Base-by-base conservation (phyloP, 495 filamentous ascomycete genomes). In the Hypoxylon fuscum region DNA sequence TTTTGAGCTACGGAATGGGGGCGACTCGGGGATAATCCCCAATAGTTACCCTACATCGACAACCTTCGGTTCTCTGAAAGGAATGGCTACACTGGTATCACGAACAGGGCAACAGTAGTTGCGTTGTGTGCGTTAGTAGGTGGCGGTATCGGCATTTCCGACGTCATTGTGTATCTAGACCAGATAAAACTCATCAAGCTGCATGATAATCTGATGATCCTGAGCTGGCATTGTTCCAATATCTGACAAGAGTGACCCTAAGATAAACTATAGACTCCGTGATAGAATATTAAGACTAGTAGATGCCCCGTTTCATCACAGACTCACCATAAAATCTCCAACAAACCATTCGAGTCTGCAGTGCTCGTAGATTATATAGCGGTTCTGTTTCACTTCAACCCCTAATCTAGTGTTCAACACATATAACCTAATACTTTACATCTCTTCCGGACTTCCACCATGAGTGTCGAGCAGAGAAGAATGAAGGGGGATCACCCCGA, bases 401-500 rank as follows among this genome's bases (percentile, higher is more conserved):
- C 37, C 52, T 38, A 55, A 29, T 14, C 34, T 8, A 31, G 23
- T 23, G 10, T 31, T 31, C 29, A n/a, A 38, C 14, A 23, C 27
- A 22, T 7, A 11, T 8, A 2, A 15, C 7, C n/a, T 38, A 14
- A 1, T 15, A 14, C 7, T 38, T 44, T 38, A 25, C 17, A 34
- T 20, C n/a, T n/a, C n/a, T n/a, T n/a, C n/a, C 11, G 1, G 41
- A 23, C 11, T 27, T 8, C 21, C 14, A 62, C 38, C 22, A 62
- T 62, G 59, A 62, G 59, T 20, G 59, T 62, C n/a, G 59, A 62
- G 45, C 59, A 62, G 35, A 55, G 15, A 22, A 9, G 25, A 45
- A n/a, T 10, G 0, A 0, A 7, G 1, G 44, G 51, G 29, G 45
- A 62, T 12, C 51, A 62, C 68, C 73, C 35, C 69, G 44, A 77